Base-by-base conservation (phyloP, 495 filamentous ascomycete species). In the Oleoguttula mirabilis region DNA sequence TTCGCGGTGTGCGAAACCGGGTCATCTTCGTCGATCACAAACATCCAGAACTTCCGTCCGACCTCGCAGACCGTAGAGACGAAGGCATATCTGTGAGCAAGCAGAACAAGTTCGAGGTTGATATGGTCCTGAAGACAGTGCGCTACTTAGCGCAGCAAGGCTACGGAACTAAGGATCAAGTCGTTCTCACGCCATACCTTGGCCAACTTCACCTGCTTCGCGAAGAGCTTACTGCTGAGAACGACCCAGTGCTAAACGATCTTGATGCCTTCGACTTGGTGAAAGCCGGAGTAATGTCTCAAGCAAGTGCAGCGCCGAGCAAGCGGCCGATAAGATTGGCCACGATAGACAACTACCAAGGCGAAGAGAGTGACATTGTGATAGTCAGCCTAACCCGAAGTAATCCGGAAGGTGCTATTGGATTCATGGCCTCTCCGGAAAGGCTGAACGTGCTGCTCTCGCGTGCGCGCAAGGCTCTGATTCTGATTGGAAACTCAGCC, bases 291-390 rank as follows among this genome's bases (percentile, higher is more conserved):
- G 44, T 84, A 1, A 20, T 85, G 7, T 62, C 69, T n/a, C 47
- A 67, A 1, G 69, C 71, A 0, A 70, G 64, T 30, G 71, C 76
- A 0, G 60, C 69, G 3, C 45, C 70, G 1, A 46, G 62, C 6
- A 78, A 76, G 49, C 62, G 62, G 20, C 61, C 58, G 0, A 60
- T 85, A 16, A 58, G 67, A 3, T 61, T 86, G 0, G 80, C 82
- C 0, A 83, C 82, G 0, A 77, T 87, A 79, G 80, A 87, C 51
- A 87, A 87, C 42, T 88, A 79, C 45, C 83, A 87, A 56, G 83
- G 83, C 2, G 82, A 88, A 48, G 82, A 88, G 44, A 80, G 74
- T 36, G 73, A 86, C 4, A 80, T 86, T 20, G 79, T 87, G 1
- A 66, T 88, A 24, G 76, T 60, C 0, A 73, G 71, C 0, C 56